Percentiles rank a stretch among this genome's conserved stretches.
These are phyloP conservation scores for Ascochyta clinopodiicola DNA, from an alignment of 2,329 filamentous ascomycete species.

Conservation along the genomic window DNA sequence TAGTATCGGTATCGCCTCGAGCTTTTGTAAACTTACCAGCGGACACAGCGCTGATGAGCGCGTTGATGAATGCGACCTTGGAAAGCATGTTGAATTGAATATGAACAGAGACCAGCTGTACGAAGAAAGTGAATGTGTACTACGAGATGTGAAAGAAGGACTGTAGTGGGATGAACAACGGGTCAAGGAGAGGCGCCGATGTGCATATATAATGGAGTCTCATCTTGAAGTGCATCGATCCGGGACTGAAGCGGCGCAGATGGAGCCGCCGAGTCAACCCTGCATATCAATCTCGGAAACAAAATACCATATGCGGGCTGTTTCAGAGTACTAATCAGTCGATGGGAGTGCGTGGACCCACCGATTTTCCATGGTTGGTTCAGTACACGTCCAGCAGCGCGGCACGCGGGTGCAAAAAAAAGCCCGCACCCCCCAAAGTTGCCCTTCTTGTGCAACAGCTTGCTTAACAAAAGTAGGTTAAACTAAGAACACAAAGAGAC, in stretches of 20 bases:
- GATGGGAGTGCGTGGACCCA: constrained; percentile 26
- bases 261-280: constrained; percentile 18
- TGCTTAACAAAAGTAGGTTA: too few species aligned
- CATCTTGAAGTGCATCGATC: constrained; percentile 11
- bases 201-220: constrained; percentile 14
- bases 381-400: constrained; percentile 28
- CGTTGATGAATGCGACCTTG: constrained; percentile 39
- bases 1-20: background rate
- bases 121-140: constrained; percentile 18
- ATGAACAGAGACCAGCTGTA: constrained; percentile 34
- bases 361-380: constrained; percentile 23
- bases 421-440: too few species aligned
- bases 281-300: constrained; percentile 27
- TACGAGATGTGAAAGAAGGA: constrained; percentile 29
- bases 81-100: constrained; percentile 39
- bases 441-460: too few species aligned
- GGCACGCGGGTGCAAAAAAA: too few species aligned
- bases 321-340: constrained; percentile 13
- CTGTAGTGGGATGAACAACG: constrained; percentile 21
- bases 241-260: constrained; percentile 15
- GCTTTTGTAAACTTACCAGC: constrained; percentile 27
- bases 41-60: constrained; percentile 43
- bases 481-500: too few species aligned
- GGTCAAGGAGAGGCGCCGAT: constrained; percentile 4
- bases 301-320: constrained; percentile 24